Base-by-base conservation (phyloP, 495 filamentous ascomycete genomes). In the Amniculicola lignicola region DNA sequence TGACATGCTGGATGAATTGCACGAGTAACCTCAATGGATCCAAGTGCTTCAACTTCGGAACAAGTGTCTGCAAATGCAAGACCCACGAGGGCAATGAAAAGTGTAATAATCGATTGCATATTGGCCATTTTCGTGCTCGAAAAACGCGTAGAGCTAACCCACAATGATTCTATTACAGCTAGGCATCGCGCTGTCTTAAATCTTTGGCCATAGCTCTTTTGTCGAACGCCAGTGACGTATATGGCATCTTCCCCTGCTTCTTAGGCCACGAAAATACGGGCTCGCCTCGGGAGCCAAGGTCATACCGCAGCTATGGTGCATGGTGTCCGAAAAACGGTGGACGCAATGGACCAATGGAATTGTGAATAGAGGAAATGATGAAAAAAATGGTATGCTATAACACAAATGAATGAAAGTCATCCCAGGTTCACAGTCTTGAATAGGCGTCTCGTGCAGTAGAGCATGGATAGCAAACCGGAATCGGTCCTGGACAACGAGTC, bases 1-100 rank as follows among this genome's bases (percentile, higher is more conserved):
- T n/a, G n/a, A n/a, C n/a, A 62, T 27, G 37, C 18, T 2, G 31
- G 46, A 37, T 44, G 14, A 10, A 58, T 5, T 3, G 45, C 14
- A 22, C 46, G 46, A 7, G 46, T 58, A n/a, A 58, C 46, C 28
- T 58, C 46, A 11, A 58, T 51, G 21, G 29, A 43, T 38, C 54
- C 54, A 14, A 58, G 38, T 9, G 54, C 45, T 37, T 51, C 54
- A 22, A 51, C 27, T 3, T 16, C 12, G 10, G 45, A 36, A 21
- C 54, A 58, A 1, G 54, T 51, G 39, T 58, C 54, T n/a, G 44
- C 45, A 19, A 19, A 28, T 1, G 19, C 28, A 2, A 37, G 27
- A 9, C 24, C 16, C n/a, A 39, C 37, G 31, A 58, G 27, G 12
- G 46, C 14, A 25, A 37, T 18, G 16, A 40, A 19, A 18, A 40